A percentile compares a stretch with the other conserved stretches of the same genome.
These are phyloP conservation scores for Suillus subluteus DNA, from an alignment of 768 basidiomycete genomes.

Conservation along the genomic window DNA sequence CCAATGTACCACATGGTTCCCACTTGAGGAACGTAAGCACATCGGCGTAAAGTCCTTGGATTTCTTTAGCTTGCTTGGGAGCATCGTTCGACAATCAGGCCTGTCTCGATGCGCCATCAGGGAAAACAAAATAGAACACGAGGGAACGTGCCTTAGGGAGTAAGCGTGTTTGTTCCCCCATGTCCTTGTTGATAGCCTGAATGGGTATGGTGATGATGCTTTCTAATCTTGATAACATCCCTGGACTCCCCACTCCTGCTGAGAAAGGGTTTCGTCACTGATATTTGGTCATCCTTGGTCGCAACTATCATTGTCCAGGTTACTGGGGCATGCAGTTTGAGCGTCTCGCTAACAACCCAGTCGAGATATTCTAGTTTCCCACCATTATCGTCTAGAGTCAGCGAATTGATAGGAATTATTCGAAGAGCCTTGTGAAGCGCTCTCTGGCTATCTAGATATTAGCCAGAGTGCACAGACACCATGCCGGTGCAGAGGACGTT, in stretches of 20 bases:
- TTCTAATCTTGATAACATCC: constrained; percentile 41
- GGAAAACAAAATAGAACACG: constrained; percentile 24
- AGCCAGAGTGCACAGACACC: constrained; percentile 63
- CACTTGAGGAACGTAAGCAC: constrained; percentile 59
- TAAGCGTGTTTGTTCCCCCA: constrained; percentile 74
- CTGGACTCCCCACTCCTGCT: constrained; percentile 37
- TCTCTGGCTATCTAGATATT: constrained; percentile 47
- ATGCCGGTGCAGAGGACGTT: constrained; percentile 57
- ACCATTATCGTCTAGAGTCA: constrained; percentile 33
- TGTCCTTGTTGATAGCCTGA: constrained; percentile 58
- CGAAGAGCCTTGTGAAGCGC: constrained; percentile 50
- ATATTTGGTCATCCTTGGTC: constrained; percentile 52
- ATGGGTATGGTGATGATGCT: constrained; percentile 62
- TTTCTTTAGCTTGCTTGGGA: constrained; percentile 38
- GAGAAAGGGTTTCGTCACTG: constrained; percentile 42
- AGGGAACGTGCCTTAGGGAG: constrained; percentile 52
- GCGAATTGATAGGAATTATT: constrained; percentile 25
- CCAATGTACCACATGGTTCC: constrained; percentile 63
- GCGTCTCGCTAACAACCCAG: constrained; percentile 59
- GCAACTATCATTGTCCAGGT: constrained; percentile 62
- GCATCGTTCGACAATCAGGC: constrained; percentile 63
- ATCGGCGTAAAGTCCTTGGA: constrained; percentile 57
- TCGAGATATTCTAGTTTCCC: constrained; percentile 59
- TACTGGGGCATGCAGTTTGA: constrained; percentile 60
- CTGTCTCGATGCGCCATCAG: constrained; percentile 34